phyloP scores from a whole-genome alignment of 2,329 filamentous ascomycete species.

The Graphiopsis chlorocephala region DNA sequence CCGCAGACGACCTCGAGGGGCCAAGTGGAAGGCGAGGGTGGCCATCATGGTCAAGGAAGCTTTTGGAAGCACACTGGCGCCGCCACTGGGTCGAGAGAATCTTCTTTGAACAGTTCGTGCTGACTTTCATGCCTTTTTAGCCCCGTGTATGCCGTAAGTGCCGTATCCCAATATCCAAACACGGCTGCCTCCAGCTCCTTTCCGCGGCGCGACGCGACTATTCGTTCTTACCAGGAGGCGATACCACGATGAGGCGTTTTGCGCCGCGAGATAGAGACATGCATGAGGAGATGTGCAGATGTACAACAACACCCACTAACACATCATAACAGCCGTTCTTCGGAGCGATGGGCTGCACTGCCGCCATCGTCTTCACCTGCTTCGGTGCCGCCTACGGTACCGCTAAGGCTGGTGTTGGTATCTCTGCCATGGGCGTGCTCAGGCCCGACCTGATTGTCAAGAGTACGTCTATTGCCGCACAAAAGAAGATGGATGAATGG shows the following conservation, averaged over 20 bases:
- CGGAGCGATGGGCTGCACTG: constrained; percentile 94
- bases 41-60: constrained; percentile 17
- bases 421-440: constrained; percentile 96
- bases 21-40: background rate
- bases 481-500: background rate
- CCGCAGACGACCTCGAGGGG: constrained; percentile 42
- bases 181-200: constrained; percentile 6
- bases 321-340: constrained; percentile 72
- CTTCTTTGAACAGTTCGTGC: background rate
- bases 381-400: constrained; percentile 97
- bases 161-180: constrained; percentile 18
- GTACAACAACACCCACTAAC: background rate
- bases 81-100: background rate
- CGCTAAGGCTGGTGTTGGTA: constrained; percentile 98
- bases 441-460: constrained; percentile 98
- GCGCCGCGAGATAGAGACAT: background rate
- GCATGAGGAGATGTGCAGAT: background rate
- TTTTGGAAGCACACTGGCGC: background rate
- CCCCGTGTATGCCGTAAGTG: constrained; percentile 98
- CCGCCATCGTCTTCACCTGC: constrained; percentile 93
- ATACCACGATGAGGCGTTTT: background rate
- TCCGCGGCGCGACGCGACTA: background rate
- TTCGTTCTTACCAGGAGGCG: background rate
- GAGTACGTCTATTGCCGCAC: constrained; percentile 64
- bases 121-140: constrained; percentile 49